Base-by-base conservation (phyloP, 75 land plant genomes). In the Ceratopteris richardii region DNA sequence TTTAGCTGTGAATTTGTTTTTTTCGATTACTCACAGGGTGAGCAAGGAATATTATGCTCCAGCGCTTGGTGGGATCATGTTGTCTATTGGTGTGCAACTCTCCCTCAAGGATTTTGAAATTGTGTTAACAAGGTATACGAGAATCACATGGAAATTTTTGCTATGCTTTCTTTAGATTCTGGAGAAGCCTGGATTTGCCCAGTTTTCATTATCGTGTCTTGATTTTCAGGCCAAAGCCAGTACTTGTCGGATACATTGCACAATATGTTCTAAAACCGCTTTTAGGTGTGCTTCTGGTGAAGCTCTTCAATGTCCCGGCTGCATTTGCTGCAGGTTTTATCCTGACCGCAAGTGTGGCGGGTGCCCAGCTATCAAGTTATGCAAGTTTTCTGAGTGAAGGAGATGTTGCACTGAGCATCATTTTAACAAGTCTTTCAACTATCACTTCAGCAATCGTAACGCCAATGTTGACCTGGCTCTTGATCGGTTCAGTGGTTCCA, bases 401-500 rank as follows among this genome's bases (percentile, higher is more conserved):
- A 4, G 98, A 93, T 72, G 87, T 93, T 21, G 98, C 98, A 19
- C 62, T 93, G 66, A 89, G 98, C 70, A 84, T 93, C 54, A 69
- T 93, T 17, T 57, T 93, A 26, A 93, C 90, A 4, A 85, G 96
- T 56, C 66, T 67, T 6, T 68, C 87, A 39, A 93, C 98, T 41
- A 76, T 93, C 48, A 68, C 96, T 13, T 93, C 96, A 6, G 90
- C 86, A 2, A 44, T 81, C 31, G 56, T 89, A 23, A 93, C 98
- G 4, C 95, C 98, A 42, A 54, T 93, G 23, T 63, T 93, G 27
- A 93, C 90, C 43, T 79, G 85, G 30, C 66, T 89, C 43, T 72
- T 93, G n/a, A 93, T 93, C 56, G 98, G 98, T 24, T 89, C 96
- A 44, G 98, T 93, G 50, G 96, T 93, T 42, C 98, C 96, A 44